A percentile compares a stretch with the other conserved stretches of the same genome.
These are phyloP conservation scores for Schizochytrium sp. DNA, from an alignment of 108 stramenopile genomes.

Conservation along the genomic window DNA sequence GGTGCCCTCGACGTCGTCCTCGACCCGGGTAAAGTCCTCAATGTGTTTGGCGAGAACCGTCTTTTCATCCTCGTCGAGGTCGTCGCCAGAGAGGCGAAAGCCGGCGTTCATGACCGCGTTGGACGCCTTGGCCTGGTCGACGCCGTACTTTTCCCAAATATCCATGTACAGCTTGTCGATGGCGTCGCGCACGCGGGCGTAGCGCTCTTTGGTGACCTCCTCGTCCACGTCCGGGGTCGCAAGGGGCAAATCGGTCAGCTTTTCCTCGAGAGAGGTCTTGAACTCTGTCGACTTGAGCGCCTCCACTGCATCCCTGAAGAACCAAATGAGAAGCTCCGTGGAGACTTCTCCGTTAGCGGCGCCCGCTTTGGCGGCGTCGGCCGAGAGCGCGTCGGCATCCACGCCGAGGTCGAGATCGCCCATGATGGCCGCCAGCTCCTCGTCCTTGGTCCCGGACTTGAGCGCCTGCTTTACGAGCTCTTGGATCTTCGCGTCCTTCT, in stretches of 20 bases:
- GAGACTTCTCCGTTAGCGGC: neutral
- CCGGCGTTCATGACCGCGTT: conserved; percentile 6
- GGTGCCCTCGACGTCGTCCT: neutral
- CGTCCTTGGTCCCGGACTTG: neutral
- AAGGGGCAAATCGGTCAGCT: neutral
- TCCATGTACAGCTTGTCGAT: neutral
- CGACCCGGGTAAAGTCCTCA: neutral
- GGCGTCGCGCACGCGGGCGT: neutral
- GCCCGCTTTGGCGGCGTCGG: no score
- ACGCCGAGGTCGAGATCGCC: neutral
- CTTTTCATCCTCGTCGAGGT: neutral
- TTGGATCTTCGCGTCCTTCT: neutral
- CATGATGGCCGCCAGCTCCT: neutral
- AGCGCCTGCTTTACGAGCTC: neutral
- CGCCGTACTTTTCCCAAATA: neutral
- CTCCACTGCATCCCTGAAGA: neutral
- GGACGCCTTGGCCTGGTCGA: neutral
- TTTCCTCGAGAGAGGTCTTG: neutral
- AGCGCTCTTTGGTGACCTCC: neutral
- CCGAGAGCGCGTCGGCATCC: neutral
- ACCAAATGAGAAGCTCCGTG: neutral
- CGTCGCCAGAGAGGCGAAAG: neutral
- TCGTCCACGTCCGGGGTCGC: neutral
- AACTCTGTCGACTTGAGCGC: neutral
- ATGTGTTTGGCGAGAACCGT: neutral